These are phyloP conservation scores for Sordariomycetes sp. DNA, from an alignment of 2,329 filamentous ascomycete genomes.

Conservation along the genomic window DNA sequence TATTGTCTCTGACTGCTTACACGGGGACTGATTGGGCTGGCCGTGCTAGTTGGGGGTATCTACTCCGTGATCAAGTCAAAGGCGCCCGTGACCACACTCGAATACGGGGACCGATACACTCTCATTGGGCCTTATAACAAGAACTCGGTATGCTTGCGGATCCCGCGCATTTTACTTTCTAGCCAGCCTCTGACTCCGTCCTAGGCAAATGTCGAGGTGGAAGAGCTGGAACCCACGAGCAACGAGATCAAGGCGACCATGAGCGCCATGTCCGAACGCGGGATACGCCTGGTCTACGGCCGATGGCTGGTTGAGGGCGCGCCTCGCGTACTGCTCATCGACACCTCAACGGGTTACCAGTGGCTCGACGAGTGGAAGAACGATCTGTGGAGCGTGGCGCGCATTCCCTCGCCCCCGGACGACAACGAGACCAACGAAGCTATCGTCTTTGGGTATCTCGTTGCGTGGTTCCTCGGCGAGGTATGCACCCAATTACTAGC, in stretches of 20 bases:
- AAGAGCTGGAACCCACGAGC: not conserved
- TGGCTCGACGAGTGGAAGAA: slow-evolving; percentile 1
- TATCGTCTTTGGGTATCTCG: slow-evolving; percentile 2
- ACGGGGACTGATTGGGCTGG: not conserved
- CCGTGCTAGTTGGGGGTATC: slow-evolving; percentile 2
- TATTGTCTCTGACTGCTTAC: not conserved
- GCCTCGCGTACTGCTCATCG: slow-evolving; percentile 2
- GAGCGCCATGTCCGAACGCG: not conserved
- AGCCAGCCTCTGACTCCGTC: not conserved
- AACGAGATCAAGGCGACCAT: not conserved
- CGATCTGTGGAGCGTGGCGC: slow-evolving; percentile 67
- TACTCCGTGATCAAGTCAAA: slow-evolving; percentile 5
- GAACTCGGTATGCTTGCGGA: not conserved
- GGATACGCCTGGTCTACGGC: slow-evolving; percentile 1
- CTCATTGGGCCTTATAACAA: slow-evolving; percentile 1
- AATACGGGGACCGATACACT: slow-evolving; percentile 1
- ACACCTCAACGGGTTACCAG: not conserved
- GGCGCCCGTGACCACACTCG: not conserved
- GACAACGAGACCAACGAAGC: slow-evolving; percentile 81
- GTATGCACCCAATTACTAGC: slow-evolving; percentile 48
- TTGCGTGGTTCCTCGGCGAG: slow-evolving; percentile 1
- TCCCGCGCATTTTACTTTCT: not conserved
- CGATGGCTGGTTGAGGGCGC: slow-evolving; percentile 1
- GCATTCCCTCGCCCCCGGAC: slow-evolving; percentile 84
- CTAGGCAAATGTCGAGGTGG: not conserved